These are phyloP conservation scores for Aspergillus bridgeri DNA, from an alignment of 495 filamentous ascomycete genomes.

Conservation along the genomic window DNA sequence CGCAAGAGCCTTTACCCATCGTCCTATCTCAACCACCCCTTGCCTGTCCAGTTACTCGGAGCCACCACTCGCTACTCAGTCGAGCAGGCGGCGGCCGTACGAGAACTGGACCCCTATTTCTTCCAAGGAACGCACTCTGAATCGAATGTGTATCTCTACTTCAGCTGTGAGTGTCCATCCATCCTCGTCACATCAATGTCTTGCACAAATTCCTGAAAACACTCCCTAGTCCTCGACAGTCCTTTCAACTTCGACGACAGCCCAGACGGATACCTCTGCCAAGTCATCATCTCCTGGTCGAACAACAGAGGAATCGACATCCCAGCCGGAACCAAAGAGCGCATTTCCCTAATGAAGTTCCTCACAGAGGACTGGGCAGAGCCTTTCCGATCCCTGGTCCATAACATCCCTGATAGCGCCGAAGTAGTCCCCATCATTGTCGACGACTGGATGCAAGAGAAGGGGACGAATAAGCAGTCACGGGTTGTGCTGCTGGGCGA, in stretches of 20 bases:
- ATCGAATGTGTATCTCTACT: slow-evolving; percentile 55
- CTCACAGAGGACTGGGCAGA: slow-evolving; percentile 53
- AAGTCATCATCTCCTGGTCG: slow-evolving; percentile 55
- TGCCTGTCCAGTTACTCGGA: slow-evolving; percentile 51
- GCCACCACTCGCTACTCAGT: slow-evolving; percentile 38
- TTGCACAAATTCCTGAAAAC: neutral
- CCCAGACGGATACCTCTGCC: slow-evolving; percentile 40
- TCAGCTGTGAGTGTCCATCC: slow-evolving; percentile 32
- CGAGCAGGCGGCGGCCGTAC: slow-evolving; percentile 37
- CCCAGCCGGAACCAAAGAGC: slow-evolving; percentile 36
- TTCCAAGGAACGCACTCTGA: slow-evolving; percentile 58
- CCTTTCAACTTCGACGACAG: slow-evolving; percentile 41
- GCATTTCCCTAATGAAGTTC: slow-evolving; percentile 49
- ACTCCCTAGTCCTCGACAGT: slow-evolving; percentile 40
- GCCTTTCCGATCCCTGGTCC: slow-evolving; percentile 49
- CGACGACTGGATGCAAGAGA: slow-evolving; percentile 51
- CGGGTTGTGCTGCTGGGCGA: slow-evolving; percentile 49
- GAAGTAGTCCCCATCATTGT: slow-evolving; percentile 50
- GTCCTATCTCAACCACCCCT: slow-evolving; percentile 30
- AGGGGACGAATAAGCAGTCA: slow-evolving; percentile 29
- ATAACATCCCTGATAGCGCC: slow-evolving; percentile 42
- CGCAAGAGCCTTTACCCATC: slow-evolving; percentile 38
- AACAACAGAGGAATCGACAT: slow-evolving; percentile 37
- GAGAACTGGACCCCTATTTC: slow-evolving; percentile 55
- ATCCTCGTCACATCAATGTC: neutral